These are phyloP conservation scores for Mortierella claussenii DNA, from an alignment of 192 early-diverging fungal species.

Conservation along the genomic window DNA sequence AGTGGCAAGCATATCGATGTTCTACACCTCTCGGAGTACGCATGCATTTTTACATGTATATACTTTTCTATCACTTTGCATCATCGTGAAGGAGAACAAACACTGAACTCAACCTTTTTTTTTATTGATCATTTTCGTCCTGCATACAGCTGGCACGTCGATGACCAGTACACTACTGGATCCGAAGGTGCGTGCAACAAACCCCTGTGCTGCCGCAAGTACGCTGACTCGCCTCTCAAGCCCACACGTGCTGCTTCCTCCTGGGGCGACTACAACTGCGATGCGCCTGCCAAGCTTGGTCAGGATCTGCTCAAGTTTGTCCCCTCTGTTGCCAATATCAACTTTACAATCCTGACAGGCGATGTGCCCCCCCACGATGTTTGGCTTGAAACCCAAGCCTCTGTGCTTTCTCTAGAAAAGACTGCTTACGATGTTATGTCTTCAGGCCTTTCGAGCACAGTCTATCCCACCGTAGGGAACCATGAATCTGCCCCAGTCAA, in stretches of 20 bases:
- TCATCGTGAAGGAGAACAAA: background rate
- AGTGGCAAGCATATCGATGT: constrained; percentile 51
- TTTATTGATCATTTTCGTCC: constrained; percentile 9
- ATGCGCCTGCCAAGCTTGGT: constrained; percentile 58
- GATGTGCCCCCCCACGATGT: constrained; percentile 68
- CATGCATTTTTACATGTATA: background rate
- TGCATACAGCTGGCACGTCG: constrained; percentile 11
- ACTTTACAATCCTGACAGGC: constrained; percentile 62
- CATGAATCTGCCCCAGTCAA: constrained; percentile 60
- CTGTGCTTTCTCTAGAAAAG: constrained; percentile 37
- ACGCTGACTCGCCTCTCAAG: constrained; percentile 45
- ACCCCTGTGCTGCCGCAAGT: constrained; percentile 61
- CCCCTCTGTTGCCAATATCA: constrained; percentile 43
- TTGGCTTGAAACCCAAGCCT: constrained; percentile 56
- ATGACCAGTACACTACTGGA: constrained; percentile 41
- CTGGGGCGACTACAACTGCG: constrained; percentile 63
- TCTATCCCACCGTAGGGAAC: constrained; percentile 64
- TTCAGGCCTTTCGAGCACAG: constrained; percentile 17
- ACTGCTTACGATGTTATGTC: constrained; percentile 44
- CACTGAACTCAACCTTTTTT: background rate
- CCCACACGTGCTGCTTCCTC: constrained; percentile 30
- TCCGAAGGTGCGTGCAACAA: constrained; percentile 59
- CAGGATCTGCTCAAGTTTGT: constrained; percentile 57
- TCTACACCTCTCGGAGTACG: constrained; percentile 60
- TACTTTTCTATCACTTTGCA: background rate